These are phyloP conservation scores for Entonaema liquescens DNA, from an alignment of 495 filamentous ascomycete species.

Conservation along the genomic window DNA sequence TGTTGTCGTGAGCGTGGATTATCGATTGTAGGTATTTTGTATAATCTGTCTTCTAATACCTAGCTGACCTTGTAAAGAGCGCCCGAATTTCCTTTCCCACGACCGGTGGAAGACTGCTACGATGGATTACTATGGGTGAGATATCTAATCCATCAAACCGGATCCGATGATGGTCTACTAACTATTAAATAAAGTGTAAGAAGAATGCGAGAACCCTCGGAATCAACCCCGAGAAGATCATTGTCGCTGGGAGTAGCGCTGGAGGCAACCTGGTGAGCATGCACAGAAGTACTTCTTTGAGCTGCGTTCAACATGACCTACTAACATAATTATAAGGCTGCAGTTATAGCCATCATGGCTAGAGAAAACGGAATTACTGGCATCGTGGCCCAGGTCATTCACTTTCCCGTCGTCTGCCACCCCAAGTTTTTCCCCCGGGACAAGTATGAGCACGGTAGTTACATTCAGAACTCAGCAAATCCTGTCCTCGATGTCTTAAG, in stretches of 20 bases:
- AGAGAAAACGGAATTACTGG: neutral
- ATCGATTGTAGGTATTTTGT: neutral
- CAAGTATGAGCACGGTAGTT: neutral
- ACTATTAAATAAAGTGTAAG: neutral
- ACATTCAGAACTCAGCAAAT: neutral
- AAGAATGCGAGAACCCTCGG: neutral
- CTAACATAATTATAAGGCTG: neutral
- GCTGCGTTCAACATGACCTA: neutral
- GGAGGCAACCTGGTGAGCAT: neutral
- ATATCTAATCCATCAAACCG: neutral
- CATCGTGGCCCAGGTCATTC: neutral
- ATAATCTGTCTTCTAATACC: neutral
- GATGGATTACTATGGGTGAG: neutral
- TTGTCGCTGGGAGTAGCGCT: neutral
- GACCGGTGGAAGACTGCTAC: neutral
- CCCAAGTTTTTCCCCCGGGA: neutral
- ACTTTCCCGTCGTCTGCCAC: neutral
- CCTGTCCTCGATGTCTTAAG: neutral
- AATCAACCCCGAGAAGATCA: neutral
- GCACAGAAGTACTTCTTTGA: neutral
- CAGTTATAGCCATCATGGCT: neutral
- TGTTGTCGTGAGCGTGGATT: slow-evolving; percentile 3
- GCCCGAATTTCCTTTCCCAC: neutral
- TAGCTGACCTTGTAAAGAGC: neutral
- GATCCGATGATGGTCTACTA: neutral